Percentiles rank a stretch among this genome's conserved stretches.
phyloP scores from a whole-genome alignment of 345 rosid species.

The Salix arbutifolia region DNA sequence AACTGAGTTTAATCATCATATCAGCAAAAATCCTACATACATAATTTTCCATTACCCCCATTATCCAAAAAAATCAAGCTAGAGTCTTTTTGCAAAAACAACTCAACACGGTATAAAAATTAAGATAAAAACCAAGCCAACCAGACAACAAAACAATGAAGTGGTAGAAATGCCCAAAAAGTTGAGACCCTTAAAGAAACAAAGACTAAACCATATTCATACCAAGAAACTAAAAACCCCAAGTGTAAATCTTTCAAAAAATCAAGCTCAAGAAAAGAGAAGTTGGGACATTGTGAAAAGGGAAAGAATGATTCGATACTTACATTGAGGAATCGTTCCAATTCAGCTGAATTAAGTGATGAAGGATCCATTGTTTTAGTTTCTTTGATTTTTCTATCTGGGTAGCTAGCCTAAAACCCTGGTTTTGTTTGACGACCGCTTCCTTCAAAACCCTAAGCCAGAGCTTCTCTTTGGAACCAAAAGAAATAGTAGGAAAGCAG shows the following conservation, averaged over 20 bases:
- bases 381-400: not conserved
- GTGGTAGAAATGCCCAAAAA: not conserved
- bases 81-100: not conserved
- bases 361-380: conserved; percentile 36
- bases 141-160: not conserved
- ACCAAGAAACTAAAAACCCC: not conserved
- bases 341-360: conserved; percentile 37
- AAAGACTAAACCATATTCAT: not conserved
- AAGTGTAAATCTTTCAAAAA: not conserved
- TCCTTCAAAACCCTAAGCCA: conserved; percentile 10
- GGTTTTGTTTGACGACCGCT: not conserved
- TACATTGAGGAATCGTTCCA: conserved; percentile 59
- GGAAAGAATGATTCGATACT: conserved; percentile 7
- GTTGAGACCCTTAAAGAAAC: not conserved
- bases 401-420: conserved; percentile 6
- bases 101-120: not conserved
- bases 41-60: not conserved
- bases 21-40: not conserved
- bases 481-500: not conserved
- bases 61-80: not conserved
- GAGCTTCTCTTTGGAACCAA: not conserved
- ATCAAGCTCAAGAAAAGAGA: not conserved
- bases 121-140: not conserved
- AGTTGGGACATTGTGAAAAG: not conserved
- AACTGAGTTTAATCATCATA: not conserved